Evolutionary conservation across 805 yeast species (phyloP).

Genomic region (Starmera amethionina): DNA sequence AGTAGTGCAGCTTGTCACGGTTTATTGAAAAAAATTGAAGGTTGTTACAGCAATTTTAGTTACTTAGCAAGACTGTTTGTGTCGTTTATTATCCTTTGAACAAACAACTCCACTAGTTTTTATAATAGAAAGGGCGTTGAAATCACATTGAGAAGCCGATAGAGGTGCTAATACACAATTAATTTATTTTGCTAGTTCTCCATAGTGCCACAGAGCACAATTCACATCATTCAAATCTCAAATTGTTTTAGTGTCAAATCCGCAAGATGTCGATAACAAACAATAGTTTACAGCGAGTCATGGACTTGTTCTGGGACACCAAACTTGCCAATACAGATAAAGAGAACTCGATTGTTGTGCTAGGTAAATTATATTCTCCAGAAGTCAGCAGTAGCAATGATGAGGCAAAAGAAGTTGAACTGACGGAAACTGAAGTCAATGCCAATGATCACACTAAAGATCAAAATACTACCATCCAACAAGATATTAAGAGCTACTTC

Average conservation of each 20-base stretch:
- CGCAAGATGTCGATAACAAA: neutral
- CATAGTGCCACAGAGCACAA: too few relatives aligned
- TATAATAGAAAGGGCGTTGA: too few relatives aligned
- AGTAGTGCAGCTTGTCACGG: too few relatives aligned
- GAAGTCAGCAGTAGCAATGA: slow-evolving; percentile 1
- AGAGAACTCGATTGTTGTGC: slow-evolving; percentile 25
- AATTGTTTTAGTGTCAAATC: neutral
- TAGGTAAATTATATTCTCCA: slow-evolving; percentile 28
- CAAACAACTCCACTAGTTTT: too few relatives aligned
- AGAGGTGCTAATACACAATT: too few relatives aligned
- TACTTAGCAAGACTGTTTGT: too few relatives aligned
- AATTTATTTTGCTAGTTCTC: too few relatives aligned
- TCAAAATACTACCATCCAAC: neutral
- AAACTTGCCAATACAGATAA: slow-evolving; percentile 29
- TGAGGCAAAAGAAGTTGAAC: neutral
- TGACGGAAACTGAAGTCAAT: neutral
- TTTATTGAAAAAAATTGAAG: too few relatives aligned
- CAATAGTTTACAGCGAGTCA: slow-evolving; percentile 27
- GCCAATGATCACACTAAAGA: neutral
- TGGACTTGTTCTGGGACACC: slow-evolving; percentile 34
- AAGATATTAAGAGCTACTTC: neutral
- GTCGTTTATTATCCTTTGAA: too few relatives aligned
- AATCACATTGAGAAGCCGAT: too few relatives aligned
- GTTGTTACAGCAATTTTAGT: too few relatives aligned
- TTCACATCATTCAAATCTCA: too few relatives aligned